Base-by-base conservation (phyloP, 2,329 filamentous ascomycete species). In the Talaromyces sp. region DNA sequence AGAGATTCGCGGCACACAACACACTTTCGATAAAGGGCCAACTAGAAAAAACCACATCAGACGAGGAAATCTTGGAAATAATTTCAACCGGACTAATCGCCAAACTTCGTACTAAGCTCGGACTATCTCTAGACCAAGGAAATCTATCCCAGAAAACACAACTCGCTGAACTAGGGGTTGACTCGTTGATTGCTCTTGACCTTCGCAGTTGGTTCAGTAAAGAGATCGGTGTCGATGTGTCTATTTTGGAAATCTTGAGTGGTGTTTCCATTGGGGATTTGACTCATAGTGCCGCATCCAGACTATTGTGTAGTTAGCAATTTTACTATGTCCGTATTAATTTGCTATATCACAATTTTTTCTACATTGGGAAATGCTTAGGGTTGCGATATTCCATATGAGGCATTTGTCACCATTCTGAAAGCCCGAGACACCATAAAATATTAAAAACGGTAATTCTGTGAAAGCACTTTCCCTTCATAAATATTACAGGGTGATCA, bases 211-310 rank as follows among this genome's bases (percentile, higher is more conserved):
- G 81, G 81, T 80, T 83, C 63, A 51, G 77, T 27, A 80, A 81
- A 59, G 71, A 79, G 47, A 44, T 82, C 0, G 63, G 76, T 0
- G 69, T 77, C 0, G 77, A 82, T 57, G 72, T 83, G 1, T 77
- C 79, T 0, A 75, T 82, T 4, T 70, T 83, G 3, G 79, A 79
- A 62, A 73, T 83, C 56, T 64, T 82, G 5, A 70, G 76, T 18
- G 77, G 75, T 31, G 40, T 42, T 31, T 57, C 55, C 12, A 57
- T 60, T 31, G 40, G 34, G 10, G 55, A 57, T 44, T 9, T 57
- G 16, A 18, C 5, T 23, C 12, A 51, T 10, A 51, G 44, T 51
- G 44, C 12, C 5, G 6, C 18, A 0, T 14, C n/a, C 12, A 51
- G 27, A 16, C 14, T 12, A 2, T n/a, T 40, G 36, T n/a, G 6